A percentile compares a stretch with the other conserved stretches of the same genome.
Conservation (phyloP, 192 early-diverging fungal species). For the Coemansia sp. region DNA sequence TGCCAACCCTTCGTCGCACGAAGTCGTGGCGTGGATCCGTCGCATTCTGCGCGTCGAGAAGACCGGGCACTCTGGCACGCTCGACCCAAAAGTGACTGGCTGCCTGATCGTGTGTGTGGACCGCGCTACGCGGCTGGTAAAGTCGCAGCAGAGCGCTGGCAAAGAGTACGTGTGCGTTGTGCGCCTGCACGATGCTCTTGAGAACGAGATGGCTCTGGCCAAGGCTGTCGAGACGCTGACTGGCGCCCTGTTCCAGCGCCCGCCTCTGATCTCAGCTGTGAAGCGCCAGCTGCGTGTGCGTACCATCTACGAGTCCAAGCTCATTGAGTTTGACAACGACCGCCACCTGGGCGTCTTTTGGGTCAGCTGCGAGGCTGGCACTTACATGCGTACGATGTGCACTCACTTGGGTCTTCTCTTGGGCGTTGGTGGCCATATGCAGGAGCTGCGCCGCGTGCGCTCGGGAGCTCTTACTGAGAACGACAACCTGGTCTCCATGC, state of each 20-base stretch:
- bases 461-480: slow-evolving; percentile 91
- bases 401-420: slow-evolving; percentile 96
- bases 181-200: slow-evolving; percentile 93
- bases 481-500: slow-evolving; percentile 97
- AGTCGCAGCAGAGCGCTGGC: slow-evolving; percentile 99
- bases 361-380: slow-evolving; percentile 98
- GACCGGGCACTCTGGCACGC: slow-evolving; percentile 97
- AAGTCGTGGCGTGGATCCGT: slow-evolving; percentile 99
- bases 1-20: slow-evolving; percentile 99
- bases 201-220: slow-evolving; percentile 84
- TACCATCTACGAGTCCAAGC: slow-evolving; percentile 96
- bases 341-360: slow-evolving; percentile 96
- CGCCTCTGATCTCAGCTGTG: slow-evolving; percentile 98
- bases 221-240: slow-evolving; percentile 94
- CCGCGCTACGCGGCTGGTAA: slow-evolving; percentile 97
- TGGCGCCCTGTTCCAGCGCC: slow-evolving; percentile 98
- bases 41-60: slow-evolving; percentile 97
- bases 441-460: slow-evolving; percentile 96
- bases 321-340: slow-evolving; percentile 97
- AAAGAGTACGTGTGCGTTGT: slow-evolving; percentile 98
- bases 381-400: slow-evolving; percentile 99
- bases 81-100: slow-evolving; percentile 99
- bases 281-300: slow-evolving; percentile 99
- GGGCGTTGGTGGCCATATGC: slow-evolving; percentile 98
- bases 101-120: slow-evolving; percentile 99